A percentile compares a stretch with the other conserved stretches of the same genome.
Conservation (phyloP, 352 stramenopile species). For the Thalassiosira mediterranea region DNA sequence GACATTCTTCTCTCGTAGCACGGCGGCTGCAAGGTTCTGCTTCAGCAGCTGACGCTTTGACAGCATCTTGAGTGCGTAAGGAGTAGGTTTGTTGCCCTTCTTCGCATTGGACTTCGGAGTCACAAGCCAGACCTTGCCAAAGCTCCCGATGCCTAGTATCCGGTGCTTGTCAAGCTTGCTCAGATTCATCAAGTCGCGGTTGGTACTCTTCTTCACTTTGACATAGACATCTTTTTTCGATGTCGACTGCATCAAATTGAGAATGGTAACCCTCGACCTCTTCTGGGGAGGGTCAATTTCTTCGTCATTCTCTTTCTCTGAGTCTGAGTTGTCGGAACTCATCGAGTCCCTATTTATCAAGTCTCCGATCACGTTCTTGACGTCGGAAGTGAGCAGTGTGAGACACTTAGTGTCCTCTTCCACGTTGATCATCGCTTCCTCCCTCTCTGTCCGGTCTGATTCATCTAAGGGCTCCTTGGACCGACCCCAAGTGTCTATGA, state of each 20-base stretch:
- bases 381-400: constrained; percentile 87
- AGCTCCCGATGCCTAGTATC: constrained; percentile 92
- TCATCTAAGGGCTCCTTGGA: too few relatives aligned
- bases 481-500: too few relatives aligned
- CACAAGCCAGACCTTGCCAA: constrained; percentile 95
- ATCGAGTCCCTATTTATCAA: constrained; percentile 12
- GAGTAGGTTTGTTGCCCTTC: constrained; percentile 38
- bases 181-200: too few relatives aligned
- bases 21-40: constrained; percentile 90
- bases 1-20: constrained; percentile 93
- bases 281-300: too few relatives aligned
- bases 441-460: too few relatives aligned
- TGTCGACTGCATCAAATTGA: constrained; percentile 6
- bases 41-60: constrained; percentile 93
- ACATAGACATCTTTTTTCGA: too few relatives aligned
- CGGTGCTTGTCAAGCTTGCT: constrained; percentile 88
- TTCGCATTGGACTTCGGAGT: constrained; percentile 73
- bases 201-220: too few relatives aligned
- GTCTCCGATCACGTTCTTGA: constrained; percentile 75
- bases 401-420: constrained; percentile 46
- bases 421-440: constrained; percentile 14
- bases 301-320: neutral
- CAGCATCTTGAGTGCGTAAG: constrained; percentile 95
- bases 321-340: neutral
- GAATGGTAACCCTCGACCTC: too few relatives aligned